Conservation (phyloP, 768 basidiomycete genomes). For the Lactifluus volemus region DNA sequence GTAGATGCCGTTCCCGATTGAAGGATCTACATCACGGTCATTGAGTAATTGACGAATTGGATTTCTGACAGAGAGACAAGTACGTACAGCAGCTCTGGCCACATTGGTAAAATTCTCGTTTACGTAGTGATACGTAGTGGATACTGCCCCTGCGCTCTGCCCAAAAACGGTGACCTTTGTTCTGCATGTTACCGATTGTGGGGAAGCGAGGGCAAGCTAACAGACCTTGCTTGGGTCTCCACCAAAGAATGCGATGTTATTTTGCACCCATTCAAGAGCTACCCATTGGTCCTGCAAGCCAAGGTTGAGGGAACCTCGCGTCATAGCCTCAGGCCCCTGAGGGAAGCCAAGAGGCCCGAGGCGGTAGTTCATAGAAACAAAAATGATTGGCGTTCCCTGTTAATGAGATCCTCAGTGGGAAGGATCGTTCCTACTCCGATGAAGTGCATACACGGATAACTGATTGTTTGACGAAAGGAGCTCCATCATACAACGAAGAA, state of each 20-base stretch:
- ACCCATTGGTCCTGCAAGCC: constrained; percentile 38
- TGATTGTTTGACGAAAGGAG: constrained; percentile 6
- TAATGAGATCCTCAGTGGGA: not conserved
- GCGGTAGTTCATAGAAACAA: constrained; percentile 44
- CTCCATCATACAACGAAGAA: constrained; percentile 3
- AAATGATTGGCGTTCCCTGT: constrained; percentile 29
- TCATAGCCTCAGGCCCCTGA: constrained; percentile 33
- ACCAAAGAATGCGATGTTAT: constrained; percentile 25
- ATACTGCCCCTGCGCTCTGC: constrained; percentile 33
- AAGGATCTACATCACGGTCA: constrained; percentile 30
- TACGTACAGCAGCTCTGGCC: constrained; percentile 22
- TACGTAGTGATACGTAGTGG: constrained; percentile 26
- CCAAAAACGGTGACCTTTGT: constrained; percentile 32
- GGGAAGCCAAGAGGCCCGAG: constrained; percentile 43
- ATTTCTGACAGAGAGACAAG: not conserved
- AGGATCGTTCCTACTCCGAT: not conserved
- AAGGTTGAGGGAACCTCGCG: constrained; percentile 33
- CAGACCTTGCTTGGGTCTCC: constrained; percentile 23
- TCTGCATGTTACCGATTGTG: not conserved
- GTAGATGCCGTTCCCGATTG: constrained; percentile 33
- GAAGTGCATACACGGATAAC: constrained; percentile 9
- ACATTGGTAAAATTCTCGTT: constrained; percentile 23
- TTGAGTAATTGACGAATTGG: not conserved
- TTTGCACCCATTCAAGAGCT: constrained; percentile 24
- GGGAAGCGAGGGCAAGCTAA: not conserved